Base-by-base conservation (phyloP, 2,329 filamentous ascomycete genomes). In the Fusarium multiceps region DNA sequence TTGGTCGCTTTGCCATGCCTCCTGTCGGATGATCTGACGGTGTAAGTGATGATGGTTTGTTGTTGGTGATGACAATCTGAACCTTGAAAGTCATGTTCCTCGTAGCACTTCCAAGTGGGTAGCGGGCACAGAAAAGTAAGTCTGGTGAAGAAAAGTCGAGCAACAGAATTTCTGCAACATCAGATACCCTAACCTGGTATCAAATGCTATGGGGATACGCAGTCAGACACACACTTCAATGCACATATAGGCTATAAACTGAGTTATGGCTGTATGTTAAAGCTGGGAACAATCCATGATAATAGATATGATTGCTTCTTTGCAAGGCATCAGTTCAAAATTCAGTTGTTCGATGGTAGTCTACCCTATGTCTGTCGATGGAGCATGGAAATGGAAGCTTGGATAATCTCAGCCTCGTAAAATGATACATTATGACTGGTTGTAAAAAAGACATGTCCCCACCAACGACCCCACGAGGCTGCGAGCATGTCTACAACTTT, bases 401-500 rank as follows among this genome's bases (percentile, higher is more conserved):
- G n/a, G 12, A 30, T 5, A 12, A n/a, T 7, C 11, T 57, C 65
- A 75, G 73, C 73, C 73, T 75, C 54, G 67, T 59, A 37, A n/a
- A 37, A 41, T 23, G 3, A 18, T 23, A 7, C 10, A 9, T 7
- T 11, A 11, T 60, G 30, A 71, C 67, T 74, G 72, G 72, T 7
- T 20, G 50, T 23, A 64, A 25, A 7, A 28, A 2, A 21, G 37
- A 11, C 7, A n/a, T 4, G n/a, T 45, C 51, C 68, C 68, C 56
- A 66, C 54, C 13, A 12, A 18, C 16, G 18, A 46, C 59, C 43
- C 55, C 59, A 71, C 68, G 65, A 77, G 75, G 75, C 75, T 77
- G 70, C 47, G 21, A 34, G 18, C 27, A 54, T 65, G 55, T 69
- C 61, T 71, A 32, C 66, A 76, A 76, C 75, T 75, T 74, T 74